These are phyloP conservation scores for Aspergillus calidoustus DNA, from an alignment of 2,329 filamentous ascomycete species.

Conservation along the genomic window DNA sequence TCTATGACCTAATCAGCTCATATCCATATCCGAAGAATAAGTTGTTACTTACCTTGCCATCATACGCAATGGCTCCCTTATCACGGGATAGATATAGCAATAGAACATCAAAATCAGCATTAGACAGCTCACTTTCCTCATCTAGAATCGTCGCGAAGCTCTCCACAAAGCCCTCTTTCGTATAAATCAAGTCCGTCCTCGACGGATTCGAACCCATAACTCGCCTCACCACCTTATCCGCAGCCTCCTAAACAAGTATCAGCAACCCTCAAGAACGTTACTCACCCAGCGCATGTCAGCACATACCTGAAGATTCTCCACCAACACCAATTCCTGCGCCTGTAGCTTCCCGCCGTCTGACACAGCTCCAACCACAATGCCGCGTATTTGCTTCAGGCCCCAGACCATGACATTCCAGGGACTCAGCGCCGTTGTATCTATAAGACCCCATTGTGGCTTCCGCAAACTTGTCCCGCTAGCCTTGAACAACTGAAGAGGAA, in stretches of 20 bases:
- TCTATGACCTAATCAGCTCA: slow-evolving; percentile 48
- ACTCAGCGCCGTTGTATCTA: slow-evolving; percentile 51
- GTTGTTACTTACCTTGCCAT: slow-evolving; percentile 47
- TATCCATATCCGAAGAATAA: not conserved
- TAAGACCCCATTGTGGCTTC: slow-evolving; percentile 65
- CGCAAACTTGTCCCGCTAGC: slow-evolving; percentile 72
- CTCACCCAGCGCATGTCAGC: not conserved
- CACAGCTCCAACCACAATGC: slow-evolving; percentile 53
- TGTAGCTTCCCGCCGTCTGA: slow-evolving; percentile 40
- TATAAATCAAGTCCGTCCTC: slow-evolving; percentile 69
- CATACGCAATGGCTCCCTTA: slow-evolving; percentile 56
- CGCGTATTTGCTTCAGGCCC: slow-evolving; percentile 72
- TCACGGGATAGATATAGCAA: slow-evolving; percentile 72
- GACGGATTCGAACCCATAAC: slow-evolving; percentile 50
- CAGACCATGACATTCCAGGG: slow-evolving; percentile 75
- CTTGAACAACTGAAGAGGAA: slow-evolving; percentile 73
- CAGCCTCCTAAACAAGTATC: slow-evolving; percentile 50
- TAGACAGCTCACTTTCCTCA: slow-evolving; percentile 57
- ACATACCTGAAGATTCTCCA: slow-evolving; percentile 62
- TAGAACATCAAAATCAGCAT: slow-evolving; percentile 71
- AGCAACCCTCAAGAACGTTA: slow-evolving; percentile 25
- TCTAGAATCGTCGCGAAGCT: slow-evolving; percentile 61
- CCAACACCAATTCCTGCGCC: slow-evolving; percentile 50
- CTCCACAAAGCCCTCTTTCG: slow-evolving; percentile 66
- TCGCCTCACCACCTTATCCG: slow-evolving; percentile 58